These are phyloP conservation scores for Phaeotremella skinneri DNA, from an alignment of 768 basidiomycete genomes.

Conservation along the genomic window DNA sequence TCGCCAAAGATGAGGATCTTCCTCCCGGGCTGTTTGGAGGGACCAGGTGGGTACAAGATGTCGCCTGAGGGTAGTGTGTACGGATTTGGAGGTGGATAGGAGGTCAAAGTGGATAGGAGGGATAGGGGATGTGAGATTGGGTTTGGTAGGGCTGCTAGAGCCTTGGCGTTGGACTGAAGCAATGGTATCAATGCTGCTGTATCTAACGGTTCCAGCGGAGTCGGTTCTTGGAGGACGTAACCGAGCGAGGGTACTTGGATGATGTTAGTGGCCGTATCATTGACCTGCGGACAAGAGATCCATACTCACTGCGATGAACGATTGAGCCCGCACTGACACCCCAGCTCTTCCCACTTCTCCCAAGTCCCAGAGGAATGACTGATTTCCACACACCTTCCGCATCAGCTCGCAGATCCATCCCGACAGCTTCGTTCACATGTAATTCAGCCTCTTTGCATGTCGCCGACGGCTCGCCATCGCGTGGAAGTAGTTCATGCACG, in stretches of 20 bases:
- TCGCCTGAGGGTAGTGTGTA: constrained; percentile 45
- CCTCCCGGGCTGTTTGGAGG: constrained; percentile 22
- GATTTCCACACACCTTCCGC: constrained; percentile 43
- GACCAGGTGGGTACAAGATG: constrained; percentile 37
- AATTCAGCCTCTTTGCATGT: constrained; percentile 34
- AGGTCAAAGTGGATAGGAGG: constrained; percentile 42
- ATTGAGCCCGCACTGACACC: constrained; percentile 48
- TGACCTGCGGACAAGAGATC: background rate
- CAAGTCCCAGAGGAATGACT: constrained; percentile 32
- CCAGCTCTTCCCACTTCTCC: constrained; percentile 39
- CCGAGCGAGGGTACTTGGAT: constrained; percentile 43
- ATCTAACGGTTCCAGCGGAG: constrained; percentile 39
- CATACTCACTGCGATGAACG: constrained; percentile 44
- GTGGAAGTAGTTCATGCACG: constrained; percentile 43
- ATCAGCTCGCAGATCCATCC: constrained; percentile 37
- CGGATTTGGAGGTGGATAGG: constrained; percentile 34
- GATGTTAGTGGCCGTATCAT: background rate
- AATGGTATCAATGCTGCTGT: constrained; percentile 37
- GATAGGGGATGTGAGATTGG: constrained; percentile 44
- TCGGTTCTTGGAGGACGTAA: constrained; percentile 46
- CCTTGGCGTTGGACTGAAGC: constrained; percentile 37
- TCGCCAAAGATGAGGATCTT: constrained; percentile 50
- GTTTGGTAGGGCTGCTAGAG: constrained; percentile 32
- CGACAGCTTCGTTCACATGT: constrained; percentile 45
- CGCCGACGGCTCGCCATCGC: constrained; percentile 17